Evolutionary conservation across 176 grass and related monocot species (phyloP).

Genomic region (Otatea glauca): DNA sequence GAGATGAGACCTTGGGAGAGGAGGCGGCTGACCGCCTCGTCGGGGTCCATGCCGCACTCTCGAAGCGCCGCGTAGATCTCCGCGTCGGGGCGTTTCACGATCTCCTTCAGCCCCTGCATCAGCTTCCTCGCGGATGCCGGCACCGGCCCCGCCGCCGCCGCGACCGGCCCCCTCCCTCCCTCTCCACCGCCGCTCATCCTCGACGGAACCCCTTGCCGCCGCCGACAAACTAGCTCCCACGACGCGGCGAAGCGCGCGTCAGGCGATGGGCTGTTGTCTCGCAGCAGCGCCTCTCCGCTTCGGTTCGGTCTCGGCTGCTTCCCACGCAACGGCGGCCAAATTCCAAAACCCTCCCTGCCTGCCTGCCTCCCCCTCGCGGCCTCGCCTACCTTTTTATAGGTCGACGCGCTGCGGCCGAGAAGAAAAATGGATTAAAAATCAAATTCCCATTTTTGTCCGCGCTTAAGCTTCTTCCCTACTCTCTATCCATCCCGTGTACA

Average conservation of each 20-base stretch:
- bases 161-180: not conserved
- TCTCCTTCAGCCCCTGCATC: constrained; percentile 96
- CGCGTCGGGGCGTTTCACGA: constrained; percentile 84
- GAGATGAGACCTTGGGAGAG: constrained; percentile 80
- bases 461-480: constrained; percentile 26
- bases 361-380: not conserved
- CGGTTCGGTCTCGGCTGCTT: constrained; percentile 30
- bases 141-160: constrained; percentile 53
- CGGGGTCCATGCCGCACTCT: constrained; percentile 94
- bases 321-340: constrained; percentile 55
- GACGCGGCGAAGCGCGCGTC: constrained; percentile 21
- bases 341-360: constrained; percentile 50
- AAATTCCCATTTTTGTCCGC: constrained; percentile 29
- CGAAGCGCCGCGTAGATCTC: constrained; percentile 98
- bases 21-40: constrained; percentile 89
- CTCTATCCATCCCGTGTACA: constrained; percentile 42
- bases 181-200: constrained; percentile 51
- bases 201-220: constrained; percentile 36
- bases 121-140: constrained; percentile 76
- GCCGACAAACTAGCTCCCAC: constrained; percentile 28
- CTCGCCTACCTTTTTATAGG: constrained; percentile 53
- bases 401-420: constrained; percentile 26
- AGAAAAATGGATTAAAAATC: constrained; percentile 37
- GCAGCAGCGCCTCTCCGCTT: constrained; percentile 36
- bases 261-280: not conserved